Percentiles rank a stretch among this genome's conserved stretches.
These are phyloP conservation scores for Tetrahymena thermophila DNA, from an alignment of 73 alveolate genomes.

Conservation along the genomic window DNA sequence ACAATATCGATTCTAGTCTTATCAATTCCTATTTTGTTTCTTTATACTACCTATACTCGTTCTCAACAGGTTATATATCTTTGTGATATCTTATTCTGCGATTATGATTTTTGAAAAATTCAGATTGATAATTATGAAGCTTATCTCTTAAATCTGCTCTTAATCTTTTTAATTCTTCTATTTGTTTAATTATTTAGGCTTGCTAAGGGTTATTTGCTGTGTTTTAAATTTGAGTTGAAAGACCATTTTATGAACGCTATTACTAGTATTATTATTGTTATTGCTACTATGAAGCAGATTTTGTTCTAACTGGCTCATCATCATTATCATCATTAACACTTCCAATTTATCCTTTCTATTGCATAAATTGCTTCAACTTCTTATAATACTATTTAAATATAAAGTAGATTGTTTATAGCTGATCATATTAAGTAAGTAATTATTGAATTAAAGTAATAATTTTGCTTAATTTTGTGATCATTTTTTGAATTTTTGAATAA, in stretches of 20 bases:
- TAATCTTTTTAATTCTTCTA: constrained; percentile 34
- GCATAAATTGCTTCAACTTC: constrained; percentile 48
- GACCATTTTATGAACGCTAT: neutral
- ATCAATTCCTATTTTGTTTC: constrained; percentile 53
- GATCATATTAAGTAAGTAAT: neutral
- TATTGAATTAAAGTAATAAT: too few relatives aligned
- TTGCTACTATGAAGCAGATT: constrained; percentile 2
- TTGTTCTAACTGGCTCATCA: constrained; percentile 10
- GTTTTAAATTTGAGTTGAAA: neutral
- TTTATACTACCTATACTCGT: constrained; percentile 62
- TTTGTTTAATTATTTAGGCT: neutral
- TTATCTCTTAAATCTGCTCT: constrained; percentile 49
- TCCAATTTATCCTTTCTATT: constrained; percentile 14
- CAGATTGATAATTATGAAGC: constrained; percentile 56
- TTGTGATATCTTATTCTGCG: constrained; percentile 65
- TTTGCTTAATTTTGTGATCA: neutral
- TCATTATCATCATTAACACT: neutral
- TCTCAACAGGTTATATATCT: constrained; percentile 70
- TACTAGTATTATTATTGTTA: neutral
- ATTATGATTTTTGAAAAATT: constrained; percentile 55
- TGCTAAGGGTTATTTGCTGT: neutral
- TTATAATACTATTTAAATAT: constrained; percentile 49
- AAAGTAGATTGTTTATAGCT: neutral
- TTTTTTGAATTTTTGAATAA: neutral
- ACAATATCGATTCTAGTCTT: constrained; percentile 10